A percentile compares a stretch with the other conserved stretches of the same genome.
These are phyloP conservation scores for Candida peoriensis DNA, from an alignment of 805 yeast species.

Conservation along the genomic window DNA sequence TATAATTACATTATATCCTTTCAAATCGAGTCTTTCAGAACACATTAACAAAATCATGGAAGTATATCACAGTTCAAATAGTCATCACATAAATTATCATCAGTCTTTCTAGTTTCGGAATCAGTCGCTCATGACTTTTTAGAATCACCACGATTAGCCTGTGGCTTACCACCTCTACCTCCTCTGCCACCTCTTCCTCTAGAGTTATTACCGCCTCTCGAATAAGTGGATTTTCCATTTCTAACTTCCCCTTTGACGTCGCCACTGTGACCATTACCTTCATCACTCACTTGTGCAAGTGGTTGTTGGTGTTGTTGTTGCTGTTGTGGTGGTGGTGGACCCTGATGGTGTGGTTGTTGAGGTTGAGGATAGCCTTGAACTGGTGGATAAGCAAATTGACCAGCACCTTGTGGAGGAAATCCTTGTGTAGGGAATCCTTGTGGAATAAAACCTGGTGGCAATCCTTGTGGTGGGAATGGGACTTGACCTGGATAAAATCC, in stretches of 20 bases:
- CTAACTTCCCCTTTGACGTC: background rate
- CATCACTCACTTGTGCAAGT: background rate
- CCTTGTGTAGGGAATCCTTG: constrained; percentile 7
- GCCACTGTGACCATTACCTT: background rate
- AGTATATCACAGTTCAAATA: no score
- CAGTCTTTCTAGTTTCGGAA: background rate
- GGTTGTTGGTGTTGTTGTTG: constrained; percentile 1
- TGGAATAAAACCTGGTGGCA: constrained; percentile 20
- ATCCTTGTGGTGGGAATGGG: constrained; percentile 22
- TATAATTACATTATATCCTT: no score
- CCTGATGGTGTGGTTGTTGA: background rate
- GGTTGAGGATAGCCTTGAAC: background rate
- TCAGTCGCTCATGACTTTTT: constrained; percentile 6
- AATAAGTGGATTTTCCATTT: constrained; percentile 1
- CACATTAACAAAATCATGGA: no score
- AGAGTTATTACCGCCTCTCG: constrained; percentile 19
- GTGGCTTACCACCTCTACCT: constrained; percentile 7
- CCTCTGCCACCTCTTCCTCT: constrained; percentile 21
- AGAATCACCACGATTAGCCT: constrained; percentile 6
- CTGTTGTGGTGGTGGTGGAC: constrained; percentile 3
- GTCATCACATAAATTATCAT: no score
- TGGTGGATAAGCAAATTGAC: constrained; percentile 1
- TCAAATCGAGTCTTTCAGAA: no score
- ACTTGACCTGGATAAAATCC: constrained; percentile 16
- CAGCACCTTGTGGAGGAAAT: background rate